Evolutionary conservation across 176 grass and related monocot genomes (phyloP), one percentile per base, ranked within the genome.

Genomic region (Poa annua): DNA sequence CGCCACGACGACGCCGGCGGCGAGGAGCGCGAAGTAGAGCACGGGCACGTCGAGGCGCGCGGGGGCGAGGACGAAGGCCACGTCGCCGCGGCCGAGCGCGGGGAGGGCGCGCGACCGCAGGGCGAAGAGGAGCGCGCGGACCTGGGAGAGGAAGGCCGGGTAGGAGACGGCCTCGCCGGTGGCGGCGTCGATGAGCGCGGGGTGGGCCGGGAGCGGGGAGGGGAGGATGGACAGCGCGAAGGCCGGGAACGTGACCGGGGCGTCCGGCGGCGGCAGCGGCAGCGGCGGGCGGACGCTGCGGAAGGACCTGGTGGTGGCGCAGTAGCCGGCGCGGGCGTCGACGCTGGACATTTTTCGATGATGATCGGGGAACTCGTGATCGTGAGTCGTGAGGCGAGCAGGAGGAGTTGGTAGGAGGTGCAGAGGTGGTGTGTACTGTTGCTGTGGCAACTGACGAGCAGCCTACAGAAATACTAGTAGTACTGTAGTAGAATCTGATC

Each of bases 21-120:
- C 88, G 36, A 97, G 86, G 24, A 94, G 89, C n/a, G 92, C 91
- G 11, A 90, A 86, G 83, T 94, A 92, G 70, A 97, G 89, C 29
- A 89, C 73, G 1, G 88, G 92, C 14, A 97, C 32, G 29, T 94
- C 85, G 19, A 97, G 83, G 1, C 44, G 5, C 4, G 89, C 8
- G 0, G 94, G 89, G 11, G 56, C 77, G 76, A 97, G 80, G 57
- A 94, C 66, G 73, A 97, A 83, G 16, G 88, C 91, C 0, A 97
- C 92, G 36, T 97, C 74, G 20, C 89, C 92, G 1, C 15, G 54
- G 71, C 33, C 62, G 29, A 94, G 63, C 11, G 68, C 6, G 36
- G 5, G 5, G 7, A 6, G 2, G 13, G 21, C 42, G 5, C 20
- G 51, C 50, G 72, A 25, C n/a, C 74, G 80, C 32, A 93, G 88